These are phyloP conservation scores for Astrocystis sublimbata DNA, from an alignment of 495 filamentous ascomycete species.

Conservation along the genomic window DNA sequence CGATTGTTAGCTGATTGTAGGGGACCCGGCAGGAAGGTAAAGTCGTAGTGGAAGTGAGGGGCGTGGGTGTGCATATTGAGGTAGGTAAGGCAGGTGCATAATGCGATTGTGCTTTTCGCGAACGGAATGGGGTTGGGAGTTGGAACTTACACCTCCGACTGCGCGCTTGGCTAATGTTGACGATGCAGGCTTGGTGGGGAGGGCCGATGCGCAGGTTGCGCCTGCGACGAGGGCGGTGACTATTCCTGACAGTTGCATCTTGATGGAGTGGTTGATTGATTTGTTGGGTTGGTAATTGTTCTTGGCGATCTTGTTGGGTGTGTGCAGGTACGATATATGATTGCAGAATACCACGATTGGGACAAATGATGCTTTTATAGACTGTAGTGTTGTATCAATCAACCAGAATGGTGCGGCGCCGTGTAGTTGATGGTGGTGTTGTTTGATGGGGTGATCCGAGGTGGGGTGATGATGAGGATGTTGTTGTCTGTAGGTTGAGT, in stretches of 20 bases:
- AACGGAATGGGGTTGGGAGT: background rate
- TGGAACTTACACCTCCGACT: conserved; percentile 35
- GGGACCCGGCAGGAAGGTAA: background rate
- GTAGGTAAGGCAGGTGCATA: background rate
- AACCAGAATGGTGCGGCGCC: no score
- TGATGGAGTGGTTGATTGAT: no score
- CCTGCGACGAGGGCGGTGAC: conserved; percentile 23
- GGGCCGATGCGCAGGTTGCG: conserved; percentile 22
- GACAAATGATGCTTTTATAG: background rate
- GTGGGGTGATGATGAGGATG: background rate
- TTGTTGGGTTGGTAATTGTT: no score
- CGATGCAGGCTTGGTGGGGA: no score
- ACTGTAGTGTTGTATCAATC: background rate
- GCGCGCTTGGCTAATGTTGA: conserved; percentile 28
- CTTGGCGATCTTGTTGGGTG: background rate
- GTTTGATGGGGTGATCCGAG: background rate
- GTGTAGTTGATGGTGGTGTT: background rate
- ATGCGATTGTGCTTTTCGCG: background rate
- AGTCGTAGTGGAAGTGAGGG: no score
- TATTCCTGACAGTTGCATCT: conserved; percentile 26
- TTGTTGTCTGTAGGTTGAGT: background rate
- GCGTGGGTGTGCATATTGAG: no score
- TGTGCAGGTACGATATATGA: background rate
- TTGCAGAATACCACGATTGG: background rate
- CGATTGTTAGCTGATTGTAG: background rate